phyloP scores from a whole-genome alignment of 371 early-diverging fungal species.

The Syncephalastrum racemosum region DNA sequence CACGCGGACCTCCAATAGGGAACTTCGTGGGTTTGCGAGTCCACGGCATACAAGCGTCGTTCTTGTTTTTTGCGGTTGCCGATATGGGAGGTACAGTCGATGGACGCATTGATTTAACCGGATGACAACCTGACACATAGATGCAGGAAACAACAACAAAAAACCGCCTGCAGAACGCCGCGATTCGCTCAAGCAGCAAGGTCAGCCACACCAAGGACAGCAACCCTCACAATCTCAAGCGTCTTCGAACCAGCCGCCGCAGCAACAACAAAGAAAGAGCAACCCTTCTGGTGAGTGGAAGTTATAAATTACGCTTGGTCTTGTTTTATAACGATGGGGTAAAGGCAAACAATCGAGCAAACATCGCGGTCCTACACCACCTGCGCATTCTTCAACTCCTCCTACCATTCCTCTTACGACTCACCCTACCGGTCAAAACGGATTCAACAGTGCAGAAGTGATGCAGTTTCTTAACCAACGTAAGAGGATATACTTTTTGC shows the following conservation, averaged over 20 bases:
- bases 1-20: too few relatives aligned
- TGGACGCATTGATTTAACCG: too few relatives aligned
- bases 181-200: slow-evolving; percentile 28
- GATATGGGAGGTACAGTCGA: too few relatives aligned
- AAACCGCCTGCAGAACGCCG: slow-evolving; percentile 23
- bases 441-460: slow-evolving; percentile 28
- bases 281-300: too few relatives aligned
- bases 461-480: slow-evolving; percentile 23
- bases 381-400: slow-evolving; percentile 5
- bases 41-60: too few relatives aligned
- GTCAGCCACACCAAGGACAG: slow-evolving; percentile 7
- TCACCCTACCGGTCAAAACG: slow-evolving; percentile 17
- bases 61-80: too few relatives aligned
- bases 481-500: slow-evolving; percentile 1
- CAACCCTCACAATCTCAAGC: not conserved
- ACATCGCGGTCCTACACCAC: slow-evolving; percentile 11
- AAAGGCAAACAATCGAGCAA: slow-evolving; percentile 11
- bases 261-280: slow-evolving; percentile 18
- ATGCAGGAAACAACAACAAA: slow-evolving; percentile 17
- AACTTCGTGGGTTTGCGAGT: too few relatives aligned
- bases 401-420: slow-evolving; percentile 3
- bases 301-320: slow-evolving; percentile 2
- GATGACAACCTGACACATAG: too few relatives aligned
- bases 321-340: slow-evolving; percentile 3
- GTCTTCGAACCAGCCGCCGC: not conserved